A percentile compares a stretch with the other conserved stretches of the same genome.
Conservation (phyloP, 768 basidiomycete genomes). For the Filobasidium floriforme region DNA sequence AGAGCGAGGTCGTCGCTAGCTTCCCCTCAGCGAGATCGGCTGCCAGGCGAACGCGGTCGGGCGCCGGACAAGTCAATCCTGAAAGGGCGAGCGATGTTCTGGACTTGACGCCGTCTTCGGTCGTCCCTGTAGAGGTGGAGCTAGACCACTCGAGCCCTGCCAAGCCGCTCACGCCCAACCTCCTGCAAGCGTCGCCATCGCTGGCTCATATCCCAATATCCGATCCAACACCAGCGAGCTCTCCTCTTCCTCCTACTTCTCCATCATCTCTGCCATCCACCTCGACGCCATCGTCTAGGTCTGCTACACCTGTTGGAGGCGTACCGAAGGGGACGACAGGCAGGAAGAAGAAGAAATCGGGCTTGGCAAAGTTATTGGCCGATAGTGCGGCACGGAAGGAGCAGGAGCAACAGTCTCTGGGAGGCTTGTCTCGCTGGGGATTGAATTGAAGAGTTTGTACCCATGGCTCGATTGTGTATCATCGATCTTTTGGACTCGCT, state of each 20-base stretch:
- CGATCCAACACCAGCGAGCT: constrained; percentile 14
- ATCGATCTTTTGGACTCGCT: too few relatives aligned
- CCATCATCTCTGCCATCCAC: constrained; percentile 15
- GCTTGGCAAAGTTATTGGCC: constrained; percentile 21
- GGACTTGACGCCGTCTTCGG: neutral
- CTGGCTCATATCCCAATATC: constrained; percentile 22
- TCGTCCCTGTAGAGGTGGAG: neutral
- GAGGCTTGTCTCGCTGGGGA: constrained; percentile 8
- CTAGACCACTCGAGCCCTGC: neutral
- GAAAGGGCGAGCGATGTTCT: neutral
- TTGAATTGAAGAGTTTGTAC: neutral
- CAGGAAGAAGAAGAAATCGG: constrained; percentile 24
- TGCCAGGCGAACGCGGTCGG: constrained; percentile 9
- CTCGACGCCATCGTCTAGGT: neutral
- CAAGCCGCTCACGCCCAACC: constrained; percentile 13
- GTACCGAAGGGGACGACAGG: constrained; percentile 2
- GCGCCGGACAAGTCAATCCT: neutral
- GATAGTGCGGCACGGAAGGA: constrained; percentile 17
- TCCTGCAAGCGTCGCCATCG: constrained; percentile 12
- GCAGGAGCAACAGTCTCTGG: constrained; percentile 10
- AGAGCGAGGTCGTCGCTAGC: neutral
- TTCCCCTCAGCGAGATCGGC: constrained; percentile 13
- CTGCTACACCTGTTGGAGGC: constrained; percentile 7
- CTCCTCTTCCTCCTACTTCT: constrained; percentile 7
- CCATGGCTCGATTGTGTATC: too few relatives aligned